These are phyloP conservation scores for Acrocalymma vagum DNA, from an alignment of 2,329 filamentous ascomycete genomes.

Conservation along the genomic window DNA sequence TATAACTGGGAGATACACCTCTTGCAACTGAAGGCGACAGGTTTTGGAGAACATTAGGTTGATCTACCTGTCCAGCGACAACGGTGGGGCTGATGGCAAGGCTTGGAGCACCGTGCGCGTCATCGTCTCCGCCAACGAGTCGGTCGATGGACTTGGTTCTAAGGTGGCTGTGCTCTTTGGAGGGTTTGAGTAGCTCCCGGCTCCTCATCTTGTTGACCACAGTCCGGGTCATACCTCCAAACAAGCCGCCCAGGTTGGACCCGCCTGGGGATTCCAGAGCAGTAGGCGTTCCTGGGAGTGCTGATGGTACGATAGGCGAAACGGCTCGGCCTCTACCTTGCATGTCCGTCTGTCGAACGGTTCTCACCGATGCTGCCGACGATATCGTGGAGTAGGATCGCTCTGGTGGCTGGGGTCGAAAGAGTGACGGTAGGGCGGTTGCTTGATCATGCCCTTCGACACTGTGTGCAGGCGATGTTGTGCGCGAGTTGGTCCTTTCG, in stretches of 20 bases:
- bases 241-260: slow-evolving; percentile 53
- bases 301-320: slow-evolving; percentile 52
- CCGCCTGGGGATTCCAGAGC: slow-evolving; percentile 53
- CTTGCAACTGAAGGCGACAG: slow-evolving; percentile 42
- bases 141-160: slow-evolving; percentile 72
- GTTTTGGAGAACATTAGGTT: slow-evolving; percentile 56
- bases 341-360: slow-evolving; percentile 53
- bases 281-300: slow-evolving; percentile 53
- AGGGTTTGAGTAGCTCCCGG: slow-evolving; percentile 52
- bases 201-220: slow-evolving; percentile 56
- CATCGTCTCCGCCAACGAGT: slow-evolving; percentile 64
- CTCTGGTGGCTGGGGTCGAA: slow-evolving; percentile 42
- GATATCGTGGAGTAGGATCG: slow-evolving; percentile 52
- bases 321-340: slow-evolving; percentile 32
- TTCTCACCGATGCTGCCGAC: slow-evolving; percentile 53
- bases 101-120: slow-evolving; percentile 71
- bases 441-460: slow-evolving; percentile 31
- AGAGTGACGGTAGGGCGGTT: slow-evolving; percentile 11
- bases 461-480: slow-evolving; percentile 48
- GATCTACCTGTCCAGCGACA: slow-evolving; percentile 67
- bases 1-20: slow-evolving; percentile 55
- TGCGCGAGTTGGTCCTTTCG: slow-evolving; percentile 46
- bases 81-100: slow-evolving; percentile 69
- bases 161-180: slow-evolving; percentile 53
- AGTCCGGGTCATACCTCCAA: slow-evolving; percentile 55